Conservation (phyloP, 108 stramenopile genomes). For the Nitzschia sp. region DNA sequence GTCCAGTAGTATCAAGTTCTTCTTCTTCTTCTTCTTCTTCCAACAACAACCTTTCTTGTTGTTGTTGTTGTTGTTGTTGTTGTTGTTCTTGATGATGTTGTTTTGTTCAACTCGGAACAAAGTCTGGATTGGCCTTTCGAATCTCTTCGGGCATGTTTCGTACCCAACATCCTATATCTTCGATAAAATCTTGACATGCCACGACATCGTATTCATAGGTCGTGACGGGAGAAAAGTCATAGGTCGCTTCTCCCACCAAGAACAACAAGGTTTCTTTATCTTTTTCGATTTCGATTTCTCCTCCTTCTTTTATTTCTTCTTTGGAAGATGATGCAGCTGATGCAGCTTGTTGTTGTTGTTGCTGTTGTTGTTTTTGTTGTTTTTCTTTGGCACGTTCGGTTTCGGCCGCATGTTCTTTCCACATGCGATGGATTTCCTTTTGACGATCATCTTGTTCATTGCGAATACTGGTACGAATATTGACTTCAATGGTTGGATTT, state of each 20-base stretch:
- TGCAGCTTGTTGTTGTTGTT: slow-evolving; percentile 14
- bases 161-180: slow-evolving; percentile 75
- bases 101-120: slow-evolving; percentile 74
- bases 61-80: no score
- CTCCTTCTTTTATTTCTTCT: not conserved
- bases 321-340: not conserved
- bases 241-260: slow-evolving; percentile 52
- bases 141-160: slow-evolving; percentile 91
- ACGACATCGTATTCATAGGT: slow-evolving; percentile 89
- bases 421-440: slow-evolving; percentile 43
- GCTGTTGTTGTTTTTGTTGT: slow-evolving; percentile 28
- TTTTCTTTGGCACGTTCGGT: slow-evolving; percentile 24
- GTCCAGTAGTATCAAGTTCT: no score
- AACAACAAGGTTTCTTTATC: no score
- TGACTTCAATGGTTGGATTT: slow-evolving; percentile 83
- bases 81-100: not conserved
- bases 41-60: no score
- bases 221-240: slow-evolving; percentile 60
- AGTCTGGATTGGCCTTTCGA: slow-evolving; percentile 71
- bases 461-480: slow-evolving; percentile 61
- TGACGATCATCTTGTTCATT: slow-evolving; percentile 21
- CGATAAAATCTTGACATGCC: slow-evolving; percentile 76
- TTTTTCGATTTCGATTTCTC: slow-evolving; percentile 1
- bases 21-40: no score
- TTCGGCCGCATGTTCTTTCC: slow-evolving; percentile 27